Percentiles rank a stretch among this genome's conserved stretches.
Conservation (phyloP, 305 asterid species). For the Monarda citriodora region DNA sequence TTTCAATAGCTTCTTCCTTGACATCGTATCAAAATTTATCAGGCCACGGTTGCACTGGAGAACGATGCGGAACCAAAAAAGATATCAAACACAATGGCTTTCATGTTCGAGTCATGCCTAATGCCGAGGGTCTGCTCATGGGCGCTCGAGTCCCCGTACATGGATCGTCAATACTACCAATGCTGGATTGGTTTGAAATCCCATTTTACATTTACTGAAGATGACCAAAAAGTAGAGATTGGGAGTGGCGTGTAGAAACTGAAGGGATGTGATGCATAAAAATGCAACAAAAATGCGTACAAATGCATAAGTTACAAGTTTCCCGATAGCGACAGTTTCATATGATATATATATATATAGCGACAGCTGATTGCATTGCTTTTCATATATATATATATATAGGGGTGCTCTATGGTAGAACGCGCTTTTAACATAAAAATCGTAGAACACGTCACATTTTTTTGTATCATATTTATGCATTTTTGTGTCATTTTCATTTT, state of each 20-base stretch:
- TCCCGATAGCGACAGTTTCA: too few relatives aligned
- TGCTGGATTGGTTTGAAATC: slow-evolving; percentile 98
- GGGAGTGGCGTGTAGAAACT: slow-evolving; percentile 20
- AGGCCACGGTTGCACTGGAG: slow-evolving; percentile 83
- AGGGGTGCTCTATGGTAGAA: too few relatives aligned
- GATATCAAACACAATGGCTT: slow-evolving; percentile 80
- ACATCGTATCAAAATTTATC: slow-evolving; percentile 16
- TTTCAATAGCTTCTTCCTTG: slow-evolving; percentile 7
- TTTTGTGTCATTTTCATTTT: too few relatives aligned
- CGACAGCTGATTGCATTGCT: too few relatives aligned
- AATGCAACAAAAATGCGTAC: too few relatives aligned
- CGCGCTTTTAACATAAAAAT: too few relatives aligned
- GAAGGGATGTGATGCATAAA: slow-evolving; percentile 7
- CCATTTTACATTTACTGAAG: slow-evolving; percentile 51
- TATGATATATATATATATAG: too few relatives aligned
- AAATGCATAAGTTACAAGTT: too few relatives aligned
- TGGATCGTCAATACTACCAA: slow-evolving; percentile 87
- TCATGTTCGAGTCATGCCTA: slow-evolving; percentile 98
- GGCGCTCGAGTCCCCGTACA: slow-evolving; percentile 84
- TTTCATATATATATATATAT: too few relatives aligned
- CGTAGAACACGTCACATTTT: too few relatives aligned
- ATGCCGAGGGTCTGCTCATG: slow-evolving; percentile 89
- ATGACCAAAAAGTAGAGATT: slow-evolving; percentile 23
- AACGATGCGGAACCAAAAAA: slow-evolving; percentile 72
- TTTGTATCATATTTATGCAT: too few relatives aligned